These are phyloP conservation scores for Aureobasidium namibiae DNA, from an alignment of 2,329 filamentous ascomycete species.

Conservation along the genomic window DNA sequence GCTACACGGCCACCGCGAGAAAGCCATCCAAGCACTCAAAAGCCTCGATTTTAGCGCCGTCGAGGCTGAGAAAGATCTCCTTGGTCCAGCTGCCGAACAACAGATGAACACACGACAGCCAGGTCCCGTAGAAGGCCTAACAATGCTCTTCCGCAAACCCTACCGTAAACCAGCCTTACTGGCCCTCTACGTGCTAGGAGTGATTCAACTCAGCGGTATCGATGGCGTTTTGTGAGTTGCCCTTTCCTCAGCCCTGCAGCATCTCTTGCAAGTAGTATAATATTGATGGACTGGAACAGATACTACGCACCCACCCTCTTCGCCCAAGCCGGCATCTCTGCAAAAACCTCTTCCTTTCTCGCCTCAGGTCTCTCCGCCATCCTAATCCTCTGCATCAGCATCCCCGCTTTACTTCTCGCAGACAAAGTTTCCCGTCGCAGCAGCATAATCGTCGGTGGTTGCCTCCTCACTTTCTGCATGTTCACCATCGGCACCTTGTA, in stretches of 20 bases:
- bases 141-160: slow-evolving; percentile 19
- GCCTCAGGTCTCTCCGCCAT: slow-evolving; percentile 52
- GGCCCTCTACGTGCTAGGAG: slow-evolving; percentile 49
- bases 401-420: slow-evolving; percentile 46
- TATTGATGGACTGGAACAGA: too few relatives aligned
- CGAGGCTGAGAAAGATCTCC: slow-evolving; percentile 43
- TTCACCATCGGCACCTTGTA: slow-evolving; percentile 48
- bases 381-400: slow-evolving; percentile 45
- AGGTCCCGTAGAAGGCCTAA: slow-evolving; percentile 17
- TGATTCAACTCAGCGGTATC: slow-evolving; percentile 55
- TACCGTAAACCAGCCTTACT: slow-evolving; percentile 40
- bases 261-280: too few relatives aligned
- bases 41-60: slow-evolving; percentile 30
- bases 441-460: slow-evolving; percentile 47
- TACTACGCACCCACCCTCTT: slow-evolving; percentile 53
- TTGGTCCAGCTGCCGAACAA: slow-evolving; percentile 21
- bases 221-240: slow-evolving; percentile 54
- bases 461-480: slow-evolving; percentile 43
- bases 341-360: slow-evolving; percentile 45
- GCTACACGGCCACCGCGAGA: slow-evolving; percentile 36
- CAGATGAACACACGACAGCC: slow-evolving; percentile 13
- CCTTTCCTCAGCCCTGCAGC: slow-evolving; percentile 14
- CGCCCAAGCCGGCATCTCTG: slow-evolving; percentile 46
- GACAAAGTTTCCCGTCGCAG: slow-evolving; percentile 49
- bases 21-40: slow-evolving; percentile 38